Evolutionary conservation across 768 basidiomycete genomes (phyloP).

Genomic region (Pleurotus sapidus): DNA sequence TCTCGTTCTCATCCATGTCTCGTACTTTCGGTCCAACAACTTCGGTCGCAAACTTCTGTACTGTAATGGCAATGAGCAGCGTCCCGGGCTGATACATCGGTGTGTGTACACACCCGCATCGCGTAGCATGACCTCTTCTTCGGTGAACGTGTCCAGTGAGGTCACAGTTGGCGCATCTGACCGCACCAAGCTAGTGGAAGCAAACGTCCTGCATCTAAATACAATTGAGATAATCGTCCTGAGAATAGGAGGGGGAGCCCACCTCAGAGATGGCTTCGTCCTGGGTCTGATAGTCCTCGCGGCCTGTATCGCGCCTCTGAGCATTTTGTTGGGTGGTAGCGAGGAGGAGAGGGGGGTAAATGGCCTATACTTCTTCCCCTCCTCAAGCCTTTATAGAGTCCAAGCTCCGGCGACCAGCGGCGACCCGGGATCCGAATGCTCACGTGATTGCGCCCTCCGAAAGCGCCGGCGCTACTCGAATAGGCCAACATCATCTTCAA

Average conservation of each 20-base stretch:
- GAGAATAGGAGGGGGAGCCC: not conserved
- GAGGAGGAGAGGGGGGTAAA: no score
- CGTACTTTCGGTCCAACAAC: conserved; percentile 88
- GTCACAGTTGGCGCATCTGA: conserved; percentile 31
- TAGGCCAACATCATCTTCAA: no score
- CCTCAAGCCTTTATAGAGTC: no score
- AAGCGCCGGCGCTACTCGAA: no score
- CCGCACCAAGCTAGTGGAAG: conserved; percentile 19
- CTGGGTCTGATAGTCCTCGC: not conserved
- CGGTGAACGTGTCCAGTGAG: conserved; percentile 82
- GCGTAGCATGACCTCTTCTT: conserved; percentile 92
- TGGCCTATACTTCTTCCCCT: no score
- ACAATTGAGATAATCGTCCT: not conserved
- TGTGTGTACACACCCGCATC: conserved; percentile 67
- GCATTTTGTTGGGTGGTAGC: no score
- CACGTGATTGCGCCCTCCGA: no score
- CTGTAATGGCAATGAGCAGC: conserved; percentile 31
- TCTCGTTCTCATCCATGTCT: conserved; percentile 98
- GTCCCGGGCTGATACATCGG: no score
- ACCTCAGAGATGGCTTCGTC: not conserved
- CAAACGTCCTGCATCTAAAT: conserved; percentile 12
- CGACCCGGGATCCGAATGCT: no score
- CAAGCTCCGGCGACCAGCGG: no score
- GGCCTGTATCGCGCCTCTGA: not conserved
- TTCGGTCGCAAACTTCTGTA: conserved; percentile 85